Base-by-base conservation (phyloP, 257 asterid species). In the Buddleja alternifolia region DNA sequence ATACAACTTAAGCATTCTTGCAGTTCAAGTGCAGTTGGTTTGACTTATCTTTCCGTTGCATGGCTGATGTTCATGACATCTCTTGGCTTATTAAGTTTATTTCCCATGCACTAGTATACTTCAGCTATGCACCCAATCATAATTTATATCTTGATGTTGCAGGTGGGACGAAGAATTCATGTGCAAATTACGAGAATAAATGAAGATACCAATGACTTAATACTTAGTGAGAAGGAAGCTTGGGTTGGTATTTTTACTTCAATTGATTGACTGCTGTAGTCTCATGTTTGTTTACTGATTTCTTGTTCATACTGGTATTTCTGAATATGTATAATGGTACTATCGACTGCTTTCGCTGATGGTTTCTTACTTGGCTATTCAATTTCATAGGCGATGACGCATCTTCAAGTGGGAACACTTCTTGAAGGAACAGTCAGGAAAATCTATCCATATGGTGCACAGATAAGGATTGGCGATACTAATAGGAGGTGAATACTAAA, bases 201-300 rank as follows among this genome's bases (percentile, higher is more conserved):
- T 14, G 93, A 84, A 80, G 97, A 87, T 51, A 94, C 99, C 21
- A 89, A 94, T 53, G 96, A 94, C 83, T 86, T 94, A 78, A 82
- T 94, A 73, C 95, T 94, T 78, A 94, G 96, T 55, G 99, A 94
- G 80, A 90, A 85, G 86, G 86, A 79, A 41, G 96, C 97, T 63
- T 91, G 97, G 32, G 97, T 89, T 63, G 25, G 97, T 87, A 45
- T 71, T 59, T 66, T 68, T 56, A 36, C 40, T 67, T 58, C 23
- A 57, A 73, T 46, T 70, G 16, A 46, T 70, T 60, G 17, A 40
- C 6, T 15, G 14, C 53, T 15, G 11, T 67, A 25, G 42, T 78
- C 67, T 60, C 32, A 71, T 60, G 57, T 46, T 69, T 25, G 34
- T 47, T 63, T 19, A 21, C 42, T 16, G 25, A 24, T 61, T 73